Conservation (phyloP, 1,284 basidiomycete species). For the Sporisorium sorghi region DNA sequence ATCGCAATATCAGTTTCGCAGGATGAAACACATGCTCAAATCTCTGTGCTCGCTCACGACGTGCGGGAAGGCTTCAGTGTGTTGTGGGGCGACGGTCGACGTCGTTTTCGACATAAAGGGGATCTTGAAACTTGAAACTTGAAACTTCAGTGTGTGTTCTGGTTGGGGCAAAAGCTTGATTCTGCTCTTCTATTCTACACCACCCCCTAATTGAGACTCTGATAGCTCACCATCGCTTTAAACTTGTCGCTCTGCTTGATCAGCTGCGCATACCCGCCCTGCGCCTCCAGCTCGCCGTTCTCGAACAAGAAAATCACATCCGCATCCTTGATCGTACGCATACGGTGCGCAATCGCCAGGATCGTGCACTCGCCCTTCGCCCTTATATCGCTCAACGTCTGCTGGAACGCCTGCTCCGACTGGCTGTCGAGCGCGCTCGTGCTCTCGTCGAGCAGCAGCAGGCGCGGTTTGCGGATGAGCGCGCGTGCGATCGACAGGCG, state of each 20-base stretch:
- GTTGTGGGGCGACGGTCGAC: too few species aligned
- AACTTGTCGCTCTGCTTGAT: slow-evolving; percentile 39
- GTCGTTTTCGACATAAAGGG: too few species aligned
- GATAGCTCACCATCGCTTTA: slow-evolving; percentile 59
- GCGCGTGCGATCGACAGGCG: slow-evolving; percentile 62
- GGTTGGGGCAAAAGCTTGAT: not conserved
- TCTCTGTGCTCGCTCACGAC: too few species aligned
- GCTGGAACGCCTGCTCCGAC: slow-evolving; percentile 62
- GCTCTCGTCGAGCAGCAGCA: slow-evolving; percentile 63
- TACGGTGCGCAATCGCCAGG: slow-evolving; percentile 63
- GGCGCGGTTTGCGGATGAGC: slow-evolving; percentile 57
- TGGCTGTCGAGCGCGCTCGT: slow-evolving; percentile 64
- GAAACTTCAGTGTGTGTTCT: too few species aligned
- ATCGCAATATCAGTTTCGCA: too few species aligned
- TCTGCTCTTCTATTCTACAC: not conserved
- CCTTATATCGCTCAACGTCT: slow-evolving; percentile 48
- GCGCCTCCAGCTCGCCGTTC: slow-evolving; percentile 51
- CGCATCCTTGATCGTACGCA: slow-evolving; percentile 62
- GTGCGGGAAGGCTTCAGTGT: too few species aligned
- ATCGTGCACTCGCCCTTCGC: slow-evolving; percentile 57
- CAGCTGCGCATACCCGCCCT: slow-evolving; percentile 54
- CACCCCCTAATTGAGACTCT: slow-evolving; percentile 33
- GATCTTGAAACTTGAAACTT: too few species aligned
- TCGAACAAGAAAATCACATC: slow-evolving; percentile 62
- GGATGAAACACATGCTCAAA: too few species aligned